These are phyloP conservation scores for Talaromyces sp. DNA, from an alignment of 2,329 filamentous ascomycete species.

Conservation along the genomic window DNA sequence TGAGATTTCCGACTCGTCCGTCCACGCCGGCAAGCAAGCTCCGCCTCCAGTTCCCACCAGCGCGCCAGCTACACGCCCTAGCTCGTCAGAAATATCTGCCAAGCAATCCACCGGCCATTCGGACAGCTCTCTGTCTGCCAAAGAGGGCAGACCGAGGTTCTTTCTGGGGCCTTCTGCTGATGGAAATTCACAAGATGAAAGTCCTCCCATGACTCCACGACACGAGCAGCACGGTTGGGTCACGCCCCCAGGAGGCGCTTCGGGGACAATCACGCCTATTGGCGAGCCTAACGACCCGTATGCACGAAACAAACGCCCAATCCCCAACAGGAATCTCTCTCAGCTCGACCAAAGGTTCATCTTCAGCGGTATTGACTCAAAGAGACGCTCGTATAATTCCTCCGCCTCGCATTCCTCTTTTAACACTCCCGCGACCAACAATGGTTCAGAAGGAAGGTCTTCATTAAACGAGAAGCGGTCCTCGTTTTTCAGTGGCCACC, in stretches of 20 bases:
- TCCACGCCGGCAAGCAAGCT: constrained; percentile 24
- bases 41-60: constrained; percentile 22
- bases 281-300: constrained; percentile 82
- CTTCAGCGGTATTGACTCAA: constrained; percentile 70
- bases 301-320: constrained; percentile 70
- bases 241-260: constrained; percentile 50
- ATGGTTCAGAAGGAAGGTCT: not conserved
- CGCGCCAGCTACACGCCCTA: constrained; percentile 34
- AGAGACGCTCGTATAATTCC: constrained; percentile 52
- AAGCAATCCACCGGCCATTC: constrained; percentile 38
- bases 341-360: constrained; percentile 76
- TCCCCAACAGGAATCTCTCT: constrained; percentile 59
- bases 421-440: not conserved
- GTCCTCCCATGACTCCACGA: constrained; percentile 55
- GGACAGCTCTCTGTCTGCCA: constrained; percentile 37
- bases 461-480: constrained; percentile 43
- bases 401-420: not conserved
- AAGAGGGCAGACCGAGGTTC: constrained; percentile 48
- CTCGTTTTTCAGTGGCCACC: constrained; percentile 44
- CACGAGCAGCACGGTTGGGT: constrained; percentile 40
- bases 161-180: constrained; percentile 53
- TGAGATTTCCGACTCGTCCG: constrained; percentile 48
- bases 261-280: constrained; percentile 69
- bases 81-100: constrained; percentile 33
- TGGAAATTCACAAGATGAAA: constrained; percentile 51